Evolutionary conservation across 345 rosid species (phyloP).

Genomic region (Gossypium herbaceum): DNA sequence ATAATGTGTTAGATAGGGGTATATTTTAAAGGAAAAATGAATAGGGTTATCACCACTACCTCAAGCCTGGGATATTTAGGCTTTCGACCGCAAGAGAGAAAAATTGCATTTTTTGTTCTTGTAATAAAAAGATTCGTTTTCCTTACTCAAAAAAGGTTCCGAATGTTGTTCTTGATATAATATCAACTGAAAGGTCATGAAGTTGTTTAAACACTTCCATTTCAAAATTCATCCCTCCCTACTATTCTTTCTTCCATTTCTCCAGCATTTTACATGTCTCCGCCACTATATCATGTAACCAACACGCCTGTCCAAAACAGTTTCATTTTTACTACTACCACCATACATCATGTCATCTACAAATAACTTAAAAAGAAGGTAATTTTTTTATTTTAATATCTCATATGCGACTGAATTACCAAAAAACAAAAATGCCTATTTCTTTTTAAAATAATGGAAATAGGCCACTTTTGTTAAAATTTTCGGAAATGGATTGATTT

Average conservation of each 20-base stretch:
- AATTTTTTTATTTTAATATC: no score
- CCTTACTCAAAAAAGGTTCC: conserved; percentile 76
- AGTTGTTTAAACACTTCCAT: conserved; percentile 54
- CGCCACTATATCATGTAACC: conserved; percentile 63
- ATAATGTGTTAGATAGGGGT: not conserved
- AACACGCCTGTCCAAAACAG: conserved; percentile 31
- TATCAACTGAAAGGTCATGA: conserved; percentile 58
- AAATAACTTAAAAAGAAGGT: no score
- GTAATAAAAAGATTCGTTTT: conserved; percentile 54
- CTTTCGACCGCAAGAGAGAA: conserved; percentile 49
- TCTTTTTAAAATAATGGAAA: no score
- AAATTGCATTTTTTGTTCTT: conserved; percentile 64
- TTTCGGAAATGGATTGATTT: no score
- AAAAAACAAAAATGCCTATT: no score
- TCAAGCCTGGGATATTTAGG: conserved; percentile 72
- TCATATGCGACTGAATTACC: not conserved
- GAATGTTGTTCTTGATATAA: conserved; percentile 81
- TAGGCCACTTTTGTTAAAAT: no score
- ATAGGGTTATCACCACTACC: conserved; percentile 28
- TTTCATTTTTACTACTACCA: not conserved
- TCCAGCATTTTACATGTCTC: conserved; percentile 46
- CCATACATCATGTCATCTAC: no score
- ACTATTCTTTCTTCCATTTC: conserved; percentile 58
- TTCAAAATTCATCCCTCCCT: conserved; percentile 55
- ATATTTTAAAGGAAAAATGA: not conserved